A percentile compares a stretch with the other conserved stretches of the same genome.
Conservation (phyloP, 2,329 filamentous ascomycete species). For the Microsporum audouinii region DNA sequence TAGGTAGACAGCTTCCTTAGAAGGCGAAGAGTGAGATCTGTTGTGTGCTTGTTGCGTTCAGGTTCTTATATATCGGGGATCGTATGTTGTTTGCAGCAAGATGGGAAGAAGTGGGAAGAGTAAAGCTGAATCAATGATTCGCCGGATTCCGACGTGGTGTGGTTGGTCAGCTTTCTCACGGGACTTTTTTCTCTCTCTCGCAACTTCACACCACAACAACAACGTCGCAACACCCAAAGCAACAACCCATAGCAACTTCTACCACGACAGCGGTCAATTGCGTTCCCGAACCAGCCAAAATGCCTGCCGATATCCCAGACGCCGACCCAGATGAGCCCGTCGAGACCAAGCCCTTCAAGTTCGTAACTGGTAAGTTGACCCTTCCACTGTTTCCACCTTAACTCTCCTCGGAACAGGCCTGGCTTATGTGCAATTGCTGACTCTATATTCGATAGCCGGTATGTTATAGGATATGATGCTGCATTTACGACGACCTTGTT, state of each 20-base stretch:
- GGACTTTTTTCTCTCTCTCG: slow-evolving; percentile 5
- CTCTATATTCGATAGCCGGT: slow-evolving; percentile 35
- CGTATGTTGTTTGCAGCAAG: neutral
- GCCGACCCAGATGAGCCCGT: slow-evolving; percentile 58
- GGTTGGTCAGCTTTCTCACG: slow-evolving; percentile 7
- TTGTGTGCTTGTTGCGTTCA: neutral
- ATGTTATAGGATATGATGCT: slow-evolving; percentile 20
- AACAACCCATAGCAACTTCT: neutral
- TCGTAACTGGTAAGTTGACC: slow-evolving; percentile 77
- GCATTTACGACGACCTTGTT: neutral
- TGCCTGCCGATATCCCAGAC: slow-evolving; percentile 59
- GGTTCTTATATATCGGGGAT: neutral
- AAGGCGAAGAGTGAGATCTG: neutral
- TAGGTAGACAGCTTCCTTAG: neutral
- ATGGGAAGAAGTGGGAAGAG: slow-evolving; percentile 1
- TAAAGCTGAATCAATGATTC: neutral
- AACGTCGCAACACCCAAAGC: neutral
- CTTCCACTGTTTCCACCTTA: slow-evolving; percentile 1
- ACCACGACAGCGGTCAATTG: slow-evolving; percentile 16
- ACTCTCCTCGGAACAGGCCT: neutral
- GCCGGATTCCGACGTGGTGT: neutral
- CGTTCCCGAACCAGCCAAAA: slow-evolving; percentile 46
- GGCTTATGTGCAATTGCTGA: slow-evolving; percentile 13
- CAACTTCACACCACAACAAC: slow-evolving; percentile 9
- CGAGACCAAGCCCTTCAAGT: slow-evolving; percentile 99